Conservation (phyloP, 2,329 filamentous ascomycete genomes). For the Orbilia brochopaga region DNA sequence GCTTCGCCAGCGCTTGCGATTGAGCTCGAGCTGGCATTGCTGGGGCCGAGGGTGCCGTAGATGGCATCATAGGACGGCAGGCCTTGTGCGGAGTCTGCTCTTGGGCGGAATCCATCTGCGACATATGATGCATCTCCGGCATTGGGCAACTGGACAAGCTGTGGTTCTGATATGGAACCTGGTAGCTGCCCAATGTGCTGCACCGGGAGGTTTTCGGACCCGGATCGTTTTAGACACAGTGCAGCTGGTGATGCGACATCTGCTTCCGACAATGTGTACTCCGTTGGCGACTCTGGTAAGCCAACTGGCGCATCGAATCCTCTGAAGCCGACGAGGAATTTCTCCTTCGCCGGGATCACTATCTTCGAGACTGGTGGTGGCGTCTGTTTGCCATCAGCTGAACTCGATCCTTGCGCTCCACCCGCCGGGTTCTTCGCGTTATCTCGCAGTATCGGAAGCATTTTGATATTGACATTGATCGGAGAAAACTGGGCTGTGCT, state of each 20-base stretch:
- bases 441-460: slow-evolving; percentile 26
- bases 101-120: slow-evolving; percentile 36
- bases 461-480: slow-evolving; percentile 46
- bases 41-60: slow-evolving; percentile 27
- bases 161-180: slow-evolving; percentile 29
- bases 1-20: slow-evolving; percentile 5
- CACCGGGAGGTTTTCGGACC: slow-evolving; percentile 16
- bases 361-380: slow-evolving; percentile 31
- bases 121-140: slow-evolving; percentile 19
- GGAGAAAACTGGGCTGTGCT: slow-evolving; percentile 23
- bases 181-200: slow-evolving; percentile 4
- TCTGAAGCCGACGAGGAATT: slow-evolving; percentile 33
- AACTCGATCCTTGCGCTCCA: slow-evolving; percentile 6
- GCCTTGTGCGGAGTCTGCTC: slow-evolving; percentile 19
- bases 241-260: slow-evolving; percentile 15
- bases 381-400: slow-evolving; percentile 10
- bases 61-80: slow-evolving; percentile 43
- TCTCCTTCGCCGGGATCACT: slow-evolving; percentile 42
- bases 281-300: slow-evolving; percentile 35
- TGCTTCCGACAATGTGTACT: slow-evolving; percentile 23
- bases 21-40: slow-evolving; percentile 7
- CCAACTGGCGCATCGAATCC: slow-evolving; percentile 43
- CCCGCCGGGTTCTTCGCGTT: slow-evolving; percentile 19
- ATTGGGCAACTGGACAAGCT: slow-evolving; percentile 8
- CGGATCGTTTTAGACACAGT: slow-evolving; percentile 15